Evolutionary conservation across 78 protist genomes (phyloP), one percentile per base, ranked within the genome.

Genomic region (Blattamonas nauphoetae): DNA sequence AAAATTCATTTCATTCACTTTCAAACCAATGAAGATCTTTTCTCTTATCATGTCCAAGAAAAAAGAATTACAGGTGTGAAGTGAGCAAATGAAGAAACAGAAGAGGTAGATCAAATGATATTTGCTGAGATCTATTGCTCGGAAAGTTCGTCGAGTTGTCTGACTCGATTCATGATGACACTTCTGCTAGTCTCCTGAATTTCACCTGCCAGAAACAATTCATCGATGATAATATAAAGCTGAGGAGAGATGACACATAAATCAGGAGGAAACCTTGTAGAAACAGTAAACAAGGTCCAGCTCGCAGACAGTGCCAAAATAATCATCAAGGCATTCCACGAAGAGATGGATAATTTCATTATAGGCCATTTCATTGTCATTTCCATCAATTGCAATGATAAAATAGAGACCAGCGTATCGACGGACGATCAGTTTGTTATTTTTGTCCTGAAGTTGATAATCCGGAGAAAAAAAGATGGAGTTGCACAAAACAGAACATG

Each of bases 161-260:
- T 87, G 81, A 95, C 78, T 1, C 88, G 41, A 21, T n/a, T 4
- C 34, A 93, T 42, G 33, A 95, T 85, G 2, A 38, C 87, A n/a
- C 35, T 45, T n/a, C 90, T 89, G 80, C 86, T 34, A 32, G 99
- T 96, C 43, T 98, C 99, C 92, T 94, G 94, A 3, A 98, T 90
- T 79, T 98, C 99, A 21, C 83, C 83, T 5, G 42, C 83, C 33
- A 79, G 83, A 79, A 79, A 33, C 41, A 79, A 32, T 11, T 79
- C 83, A 21, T 79, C 83, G 32, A 79, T 33, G 21, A 79, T 79
- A 5, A 36, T 6, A 11, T 79, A 21, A 21, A 36, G 42, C 83
- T 79, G 86, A 44, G 38, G 5, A 32, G 41, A 79, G 6, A 4
- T 32, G 83, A 33, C 32, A 79, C 5, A 5, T 21, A 79, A 79